These are phyloP conservation scores for Fusarium sp. DNA, from an alignment of 2,329 filamentous ascomycete genomes.

Conservation along the genomic window DNA sequence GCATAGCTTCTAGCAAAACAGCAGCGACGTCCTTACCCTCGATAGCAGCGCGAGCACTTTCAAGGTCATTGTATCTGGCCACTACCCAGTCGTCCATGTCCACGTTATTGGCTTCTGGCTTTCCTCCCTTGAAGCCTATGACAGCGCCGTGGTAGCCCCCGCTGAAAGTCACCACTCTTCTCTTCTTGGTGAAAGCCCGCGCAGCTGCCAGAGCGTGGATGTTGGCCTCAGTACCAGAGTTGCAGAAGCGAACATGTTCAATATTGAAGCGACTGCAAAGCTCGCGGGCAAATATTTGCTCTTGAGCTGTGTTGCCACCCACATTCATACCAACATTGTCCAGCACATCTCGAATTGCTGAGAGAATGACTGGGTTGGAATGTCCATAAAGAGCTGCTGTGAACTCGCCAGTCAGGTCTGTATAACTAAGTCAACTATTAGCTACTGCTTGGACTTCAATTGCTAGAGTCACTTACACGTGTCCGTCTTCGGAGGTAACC, in stretches of 20 bases:
- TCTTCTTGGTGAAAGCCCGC: slow-evolving; percentile 56
- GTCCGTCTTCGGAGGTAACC: slow-evolving; percentile 56
- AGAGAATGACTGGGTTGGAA: slow-evolving; percentile 65
- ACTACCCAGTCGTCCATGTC: slow-evolving; percentile 68
- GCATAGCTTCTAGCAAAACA: slow-evolving; percentile 74
- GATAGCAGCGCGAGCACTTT: slow-evolving; percentile 58
- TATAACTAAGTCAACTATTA: slow-evolving; percentile 54
- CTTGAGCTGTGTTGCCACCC: slow-evolving; percentile 63
- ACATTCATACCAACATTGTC: slow-evolving; percentile 63
- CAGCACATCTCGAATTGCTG: slow-evolving; percentile 59
- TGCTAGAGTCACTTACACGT: slow-evolving; percentile 42
- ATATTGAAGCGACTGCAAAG: slow-evolving; percentile 66
- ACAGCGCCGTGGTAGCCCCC: slow-evolving; percentile 57
- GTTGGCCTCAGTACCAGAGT: slow-evolving; percentile 75
- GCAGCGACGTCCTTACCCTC: slow-evolving; percentile 64
- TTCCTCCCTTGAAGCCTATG: slow-evolving; percentile 50
- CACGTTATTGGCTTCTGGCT: slow-evolving; percentile 57
- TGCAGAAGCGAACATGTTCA: slow-evolving; percentile 69
- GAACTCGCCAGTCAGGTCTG: slow-evolving; percentile 72
- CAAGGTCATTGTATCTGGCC: slow-evolving; percentile 70
- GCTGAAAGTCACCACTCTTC: slow-evolving; percentile 62
- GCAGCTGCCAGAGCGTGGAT: slow-evolving; percentile 68
- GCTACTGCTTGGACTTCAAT: neutral
- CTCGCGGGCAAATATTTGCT: slow-evolving; percentile 62
- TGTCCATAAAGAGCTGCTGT: slow-evolving; percentile 75